These are phyloP conservation scores for Chaetothyriales sp. DNA, from an alignment of 2,329 filamentous ascomycete genomes.

Conservation along the genomic window DNA sequence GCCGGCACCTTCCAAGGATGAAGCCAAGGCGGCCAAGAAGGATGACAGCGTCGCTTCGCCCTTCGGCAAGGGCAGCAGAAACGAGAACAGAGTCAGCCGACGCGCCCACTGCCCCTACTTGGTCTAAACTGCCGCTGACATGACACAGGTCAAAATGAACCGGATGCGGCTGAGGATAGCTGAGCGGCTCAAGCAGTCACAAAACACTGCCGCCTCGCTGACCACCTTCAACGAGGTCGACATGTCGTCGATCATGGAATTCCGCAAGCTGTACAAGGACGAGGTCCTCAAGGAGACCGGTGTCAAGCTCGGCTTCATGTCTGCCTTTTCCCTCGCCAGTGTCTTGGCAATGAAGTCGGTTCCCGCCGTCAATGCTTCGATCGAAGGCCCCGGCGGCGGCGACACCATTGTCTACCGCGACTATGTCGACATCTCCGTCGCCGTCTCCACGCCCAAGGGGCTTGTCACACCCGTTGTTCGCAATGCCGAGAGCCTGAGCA, in stretches of 20 bases:
- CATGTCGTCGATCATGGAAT: conserved; percentile 95
- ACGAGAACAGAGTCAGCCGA: conserved; percentile 62
- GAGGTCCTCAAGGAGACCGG: conserved; percentile 90
- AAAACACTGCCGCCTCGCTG: conserved; percentile 92
- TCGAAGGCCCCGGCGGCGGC: conserved; percentile 85
- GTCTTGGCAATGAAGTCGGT: conserved; percentile 88
- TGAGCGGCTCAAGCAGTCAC: conserved; percentile 95
- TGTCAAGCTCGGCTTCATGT: conserved; percentile 99
- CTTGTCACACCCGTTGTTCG: conserved; percentile 92
- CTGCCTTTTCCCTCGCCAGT: conserved; percentile 81
- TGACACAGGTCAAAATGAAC: conserved; percentile 91
- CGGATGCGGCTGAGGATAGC: conserved; percentile 96
- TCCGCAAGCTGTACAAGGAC: conserved; percentile 95
- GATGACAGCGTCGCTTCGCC: conserved; percentile 21
- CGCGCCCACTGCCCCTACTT: neutral
- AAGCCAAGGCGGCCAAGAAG: conserved; percentile 21
- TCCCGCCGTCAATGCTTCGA: conserved; percentile 90
- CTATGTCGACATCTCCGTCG: conserved; percentile 95
- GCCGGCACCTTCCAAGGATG: conserved; percentile 22
- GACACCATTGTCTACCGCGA: conserved; percentile 98
- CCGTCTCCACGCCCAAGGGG: conserved; percentile 93
- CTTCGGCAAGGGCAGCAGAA: conserved; percentile 51
- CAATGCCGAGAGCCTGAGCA: conserved; percentile 77
- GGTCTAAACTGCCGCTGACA: neutral
- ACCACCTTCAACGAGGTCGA: conserved; percentile 99